Evolutionary conservation across 495 filamentous ascomycete genomes (phyloP), one percentile per base, ranked within the genome.

Genomic region (Bryoglossum gracile): DNA sequence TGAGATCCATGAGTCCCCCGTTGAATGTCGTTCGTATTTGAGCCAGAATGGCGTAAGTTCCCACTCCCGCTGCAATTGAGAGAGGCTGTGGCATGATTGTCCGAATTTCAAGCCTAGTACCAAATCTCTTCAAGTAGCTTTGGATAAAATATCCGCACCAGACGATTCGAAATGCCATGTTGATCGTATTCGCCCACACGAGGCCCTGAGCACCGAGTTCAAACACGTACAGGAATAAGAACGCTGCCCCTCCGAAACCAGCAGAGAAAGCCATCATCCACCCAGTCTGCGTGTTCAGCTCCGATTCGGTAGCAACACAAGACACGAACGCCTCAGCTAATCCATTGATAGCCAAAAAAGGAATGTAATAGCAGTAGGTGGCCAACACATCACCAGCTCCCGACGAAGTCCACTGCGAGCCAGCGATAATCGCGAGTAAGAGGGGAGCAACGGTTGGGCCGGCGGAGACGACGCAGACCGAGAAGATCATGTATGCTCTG

Each of bases 241-340:
- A 91, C 3, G 86, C 87, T 0, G 81, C 76, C 0, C 67, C 59
- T 0, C 75, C 86, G 62, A 95, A 97, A 4, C 74, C 80, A 1
- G 73, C 66, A 11, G 82, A 88, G 52, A 94, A 92, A 2, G 61
- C 73, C 3, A 75, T 73, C 89, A 97, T 97, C 83, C 81, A 91
- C 3, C 74, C 58, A 3, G 83, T 83, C 65, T 99, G 92, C 3
- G 54, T 62, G 24, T 84, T 76, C 13, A 99, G 74, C 41, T 96
- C 73, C 1, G 65, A 52, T 45, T 82, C 67, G 4, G 71, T 82
- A 0, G 92, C 90, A 17, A 91, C 83, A 18, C 86, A 84, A 5
- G 88, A 80, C 9, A 97, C 88, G 51, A 97, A 97, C 0, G 91
- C 87, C 66, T 99, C 92, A 2, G 82, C 78, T 23, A 96, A 80